Base-by-base conservation (phyloP, 495 filamentous ascomycete genomes). In the Cercophora samala region DNA sequence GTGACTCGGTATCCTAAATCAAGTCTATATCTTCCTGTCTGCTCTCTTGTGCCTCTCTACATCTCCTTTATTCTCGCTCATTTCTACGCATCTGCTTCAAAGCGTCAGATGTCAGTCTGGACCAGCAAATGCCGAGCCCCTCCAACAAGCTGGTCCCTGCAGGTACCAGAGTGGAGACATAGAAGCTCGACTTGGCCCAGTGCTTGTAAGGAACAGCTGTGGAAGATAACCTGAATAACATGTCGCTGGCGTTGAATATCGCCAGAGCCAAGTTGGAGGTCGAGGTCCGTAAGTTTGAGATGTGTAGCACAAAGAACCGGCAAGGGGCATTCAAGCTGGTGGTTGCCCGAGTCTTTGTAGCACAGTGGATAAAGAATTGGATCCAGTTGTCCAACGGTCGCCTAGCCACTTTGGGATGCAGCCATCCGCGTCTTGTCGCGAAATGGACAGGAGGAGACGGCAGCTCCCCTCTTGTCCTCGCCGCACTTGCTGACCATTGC, bases 371-470 rank as follows among this genome's bases (percentile, higher is more conserved):
- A 46, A 13, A 46, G 54, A 56, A 56, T 15, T 24, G 54, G 54
- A 18, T 24, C 54, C 1, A 18, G 19, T 56, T 56, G 54, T 21
- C 22, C 26, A 62, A 62, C 60, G 60, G 60, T 29, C 25, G 60
- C 58, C 60, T 62, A 62, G 60, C 60, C 60, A 24, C 1, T 53
- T 64, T 55, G 58, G 64, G 58, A 54, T 42, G 37, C 55, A n/a
- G 58, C 58, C 32, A 60, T 66, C 64, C 64, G 24, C 64, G 23
- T 56, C 11, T 56, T 19, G 53, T 56, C 53, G 53, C 53, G n/a
- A 25, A 60, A 60, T 60, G 24, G 23, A 60, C 24, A 46, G 37
- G 13, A 23, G 58, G 26, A 29, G 26, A 6, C n/a, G n/a, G 2
- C 26, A 58, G 19, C 58, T 23, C 23, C 2, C 58, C 26, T 32